phyloP scores from a whole-genome alignment of 2,329 filamentous ascomycete species.

The Massarina eburnea region DNA sequence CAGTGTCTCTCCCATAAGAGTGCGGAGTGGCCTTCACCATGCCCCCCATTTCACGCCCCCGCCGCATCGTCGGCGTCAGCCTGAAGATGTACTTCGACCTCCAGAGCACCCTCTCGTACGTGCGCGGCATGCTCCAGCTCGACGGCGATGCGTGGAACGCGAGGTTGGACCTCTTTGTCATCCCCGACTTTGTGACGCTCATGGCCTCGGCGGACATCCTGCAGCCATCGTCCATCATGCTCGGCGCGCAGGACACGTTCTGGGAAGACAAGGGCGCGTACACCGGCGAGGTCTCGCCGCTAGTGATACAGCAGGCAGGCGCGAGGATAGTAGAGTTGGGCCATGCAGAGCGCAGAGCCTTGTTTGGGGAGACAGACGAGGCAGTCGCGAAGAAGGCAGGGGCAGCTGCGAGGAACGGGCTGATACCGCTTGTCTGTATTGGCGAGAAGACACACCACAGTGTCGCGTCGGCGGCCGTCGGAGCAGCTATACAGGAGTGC shows the following conservation, averaged over 20 bases:
- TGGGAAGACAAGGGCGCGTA: slow-evolving; percentile 71
- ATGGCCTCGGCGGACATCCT: slow-evolving; percentile 55
- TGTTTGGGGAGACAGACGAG: slow-evolving; percentile 75
- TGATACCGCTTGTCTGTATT: slow-evolving; percentile 78
- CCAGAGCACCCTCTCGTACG: slow-evolving; percentile 57
- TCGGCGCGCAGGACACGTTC: slow-evolving; percentile 77
- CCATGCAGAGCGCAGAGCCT: slow-evolving; percentile 73
- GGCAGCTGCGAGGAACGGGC: slow-evolving; percentile 66
- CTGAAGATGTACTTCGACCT: slow-evolving; percentile 82
- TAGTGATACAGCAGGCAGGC: slow-evolving; percentile 67
- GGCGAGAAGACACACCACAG: slow-evolving; percentile 64
- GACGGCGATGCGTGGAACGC: slow-evolving; percentile 57
- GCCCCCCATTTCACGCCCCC: slow-evolving; percentile 44
- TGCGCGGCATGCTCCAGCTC: slow-evolving; percentile 46
- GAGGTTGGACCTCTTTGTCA: slow-evolving; percentile 70
- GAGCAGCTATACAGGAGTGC: slow-evolving; percentile 66
- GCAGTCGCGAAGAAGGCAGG: slow-evolving; percentile 68
- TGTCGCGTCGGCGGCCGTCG: slow-evolving; percentile 53
- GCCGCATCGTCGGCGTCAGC: slow-evolving; percentile 71
- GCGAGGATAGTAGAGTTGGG: slow-evolving; percentile 75
- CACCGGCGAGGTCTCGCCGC: slow-evolving; percentile 76
- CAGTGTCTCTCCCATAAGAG: no score
- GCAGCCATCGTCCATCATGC: slow-evolving; percentile 55
- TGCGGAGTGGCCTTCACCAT: slow-evolving; percentile 26
- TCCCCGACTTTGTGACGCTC: slow-evolving; percentile 75